phyloP scores from a whole-genome alignment of 2,329 filamentous ascomycete species.

The Elsinoe batatas region DNA sequence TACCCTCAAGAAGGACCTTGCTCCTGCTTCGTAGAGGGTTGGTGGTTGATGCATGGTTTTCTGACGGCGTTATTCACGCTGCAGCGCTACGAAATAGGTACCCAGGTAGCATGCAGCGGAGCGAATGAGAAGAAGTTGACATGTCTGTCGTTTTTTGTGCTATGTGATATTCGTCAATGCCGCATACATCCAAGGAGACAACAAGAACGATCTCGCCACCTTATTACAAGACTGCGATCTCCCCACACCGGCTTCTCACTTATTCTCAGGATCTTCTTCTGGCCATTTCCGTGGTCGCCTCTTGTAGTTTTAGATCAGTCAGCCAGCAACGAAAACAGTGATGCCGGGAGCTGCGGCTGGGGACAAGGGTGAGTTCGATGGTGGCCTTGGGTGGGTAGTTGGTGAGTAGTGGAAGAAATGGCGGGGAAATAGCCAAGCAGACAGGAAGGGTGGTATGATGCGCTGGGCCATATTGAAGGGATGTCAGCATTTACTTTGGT shows the following conservation, averaged over 20 bases:
- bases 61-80: slow-evolving; percentile 7
- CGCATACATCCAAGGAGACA: not conserved
- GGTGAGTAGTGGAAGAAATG: not conserved
- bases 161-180: not conserved
- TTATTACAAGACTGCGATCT: not conserved
- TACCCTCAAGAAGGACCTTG: slow-evolving; percentile 97
- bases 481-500: not conserved
- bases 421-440: not conserved
- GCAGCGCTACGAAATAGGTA: slow-evolving; percentile 9
- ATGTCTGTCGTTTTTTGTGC: not conserved
- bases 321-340: not conserved
- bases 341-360: slow-evolving; percentile 23
- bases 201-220: not conserved
- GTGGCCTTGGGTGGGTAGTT: not conserved
- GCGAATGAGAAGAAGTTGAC: slow-evolving; percentile 5
- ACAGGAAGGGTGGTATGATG: not conserved
- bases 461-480: not conserved
- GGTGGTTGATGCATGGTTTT: slow-evolving; percentile 9
- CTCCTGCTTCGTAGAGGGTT: slow-evolving; percentile 11
- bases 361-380: slow-evolving; percentile 19
- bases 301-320: not conserved
- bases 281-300: not conserved
- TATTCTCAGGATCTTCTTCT: not conserved
- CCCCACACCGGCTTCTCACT: not conserved
- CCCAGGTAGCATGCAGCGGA: slow-evolving; percentile 9